Evolutionary conservation across 2,329 filamentous ascomycete species (phyloP).

Genomic region (Alternaria angustiovoidea): DNA sequence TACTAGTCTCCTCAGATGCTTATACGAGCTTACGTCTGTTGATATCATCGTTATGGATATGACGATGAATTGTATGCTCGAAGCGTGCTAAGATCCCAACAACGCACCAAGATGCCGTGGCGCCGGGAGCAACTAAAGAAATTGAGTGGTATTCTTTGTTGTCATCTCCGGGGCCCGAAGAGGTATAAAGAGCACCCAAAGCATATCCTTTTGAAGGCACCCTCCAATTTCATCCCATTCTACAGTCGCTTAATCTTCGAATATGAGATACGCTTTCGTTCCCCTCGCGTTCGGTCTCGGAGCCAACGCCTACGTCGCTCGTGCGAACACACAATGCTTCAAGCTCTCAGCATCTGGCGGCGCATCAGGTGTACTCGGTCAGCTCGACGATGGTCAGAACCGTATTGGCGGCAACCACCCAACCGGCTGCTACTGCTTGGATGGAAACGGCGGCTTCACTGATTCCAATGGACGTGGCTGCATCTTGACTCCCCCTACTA

Average conservation of each 20-base stretch:
- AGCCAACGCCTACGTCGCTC: constrained; percentile 34
- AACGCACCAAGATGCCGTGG: constrained; percentile 3
- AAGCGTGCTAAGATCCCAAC: constrained; percentile 10
- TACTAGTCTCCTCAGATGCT: constrained; percentile 11
- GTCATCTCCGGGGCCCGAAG: background rate
- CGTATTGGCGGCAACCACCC: constrained; percentile 62
- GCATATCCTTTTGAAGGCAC: constrained; percentile 3
- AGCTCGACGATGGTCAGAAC: constrained; percentile 69
- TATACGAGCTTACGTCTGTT: constrained; percentile 14
- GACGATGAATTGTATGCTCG: background rate
- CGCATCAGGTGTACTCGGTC: constrained; percentile 61
- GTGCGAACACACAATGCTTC: constrained; percentile 27
- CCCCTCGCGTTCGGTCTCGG: constrained; percentile 30
- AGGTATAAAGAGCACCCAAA: constrained; percentile 1
- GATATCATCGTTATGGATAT: constrained; percentile 26
- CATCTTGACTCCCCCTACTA: constrained; percentile 67
- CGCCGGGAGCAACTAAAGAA: background rate
- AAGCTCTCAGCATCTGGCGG: constrained; percentile 36
- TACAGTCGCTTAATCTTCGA: constrained; percentile 14
- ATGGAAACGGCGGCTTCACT: constrained; percentile 58
- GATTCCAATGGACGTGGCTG: constrained; percentile 67
- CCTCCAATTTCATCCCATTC: background rate
- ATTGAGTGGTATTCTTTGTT: constrained; percentile 14
- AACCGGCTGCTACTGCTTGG: constrained; percentile 63
- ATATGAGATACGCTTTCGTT: constrained; percentile 35